Evolutionary conservation across 345 rosid species (phyloP).

Genomic region (Eucalyptus pumila): DNA sequence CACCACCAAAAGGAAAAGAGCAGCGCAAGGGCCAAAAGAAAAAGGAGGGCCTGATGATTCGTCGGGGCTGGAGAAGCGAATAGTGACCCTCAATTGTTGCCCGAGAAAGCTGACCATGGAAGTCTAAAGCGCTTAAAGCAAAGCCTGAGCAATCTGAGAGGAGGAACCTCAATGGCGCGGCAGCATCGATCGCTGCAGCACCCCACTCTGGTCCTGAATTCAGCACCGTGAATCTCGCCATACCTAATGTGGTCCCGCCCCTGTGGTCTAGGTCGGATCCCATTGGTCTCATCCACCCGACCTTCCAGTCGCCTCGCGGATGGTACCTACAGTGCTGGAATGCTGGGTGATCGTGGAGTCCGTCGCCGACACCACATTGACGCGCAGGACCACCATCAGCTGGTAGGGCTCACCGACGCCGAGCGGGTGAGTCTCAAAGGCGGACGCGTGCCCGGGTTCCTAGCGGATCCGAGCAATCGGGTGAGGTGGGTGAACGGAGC

Average conservation of each 20-base stretch:
- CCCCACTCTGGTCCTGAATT: not conserved
- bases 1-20: too few relatives aligned
- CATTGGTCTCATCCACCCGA: not conserved
- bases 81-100: constrained; percentile 3
- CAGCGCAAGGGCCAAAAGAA: too few relatives aligned
- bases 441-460: constrained; percentile 39
- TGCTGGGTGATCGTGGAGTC: constrained; percentile 42
- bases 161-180: not conserved
- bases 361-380: not conserved
- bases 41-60: too few relatives aligned
- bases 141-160: not conserved
- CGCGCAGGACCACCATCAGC: not conserved
- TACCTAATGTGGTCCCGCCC: not conserved
- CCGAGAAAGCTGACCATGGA: not conserved
- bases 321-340: not conserved
- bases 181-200: not conserved
- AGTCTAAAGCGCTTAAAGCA: not conserved
- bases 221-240: not conserved
- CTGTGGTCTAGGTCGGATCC: not conserved
- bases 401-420: constrained; percentile 16
- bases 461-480: constrained; percentile 19
- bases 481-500: constrained; percentile 42
- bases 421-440: constrained; percentile 9
- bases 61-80: too few relatives aligned
- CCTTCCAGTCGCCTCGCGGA: not conserved